Evolutionary conservation across 495 filamentous ascomycete genomes (phyloP).

Genomic region (Choiromyces venosus): DNA sequence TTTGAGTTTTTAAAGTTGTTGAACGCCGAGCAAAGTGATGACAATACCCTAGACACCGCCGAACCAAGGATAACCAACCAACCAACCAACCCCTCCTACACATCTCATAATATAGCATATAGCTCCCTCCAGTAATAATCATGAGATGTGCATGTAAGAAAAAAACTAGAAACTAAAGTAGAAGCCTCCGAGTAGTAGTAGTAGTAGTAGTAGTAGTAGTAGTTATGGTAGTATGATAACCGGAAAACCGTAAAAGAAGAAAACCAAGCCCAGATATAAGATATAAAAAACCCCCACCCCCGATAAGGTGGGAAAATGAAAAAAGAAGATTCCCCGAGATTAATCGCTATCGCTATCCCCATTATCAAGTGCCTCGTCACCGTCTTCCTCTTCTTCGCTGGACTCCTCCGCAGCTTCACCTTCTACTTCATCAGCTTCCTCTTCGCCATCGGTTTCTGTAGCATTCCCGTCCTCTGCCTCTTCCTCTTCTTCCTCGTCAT

Average conservation of each 20-base stretch:
- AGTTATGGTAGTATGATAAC: background rate
- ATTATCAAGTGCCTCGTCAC: conserved; percentile 8
- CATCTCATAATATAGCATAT: background rate
- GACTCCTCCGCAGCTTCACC: background rate
- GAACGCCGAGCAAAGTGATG: background rate
- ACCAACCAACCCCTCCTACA: too few species aligned
- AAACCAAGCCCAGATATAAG: background rate
- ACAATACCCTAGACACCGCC: background rate
- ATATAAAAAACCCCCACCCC: background rate
- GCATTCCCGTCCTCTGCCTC: conserved; percentile 5
- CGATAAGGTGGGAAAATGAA: background rate
- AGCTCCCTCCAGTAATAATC: background rate
- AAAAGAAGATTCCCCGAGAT: background rate
- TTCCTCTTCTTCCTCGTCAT: conserved; percentile 2
- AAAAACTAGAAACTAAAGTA: background rate
- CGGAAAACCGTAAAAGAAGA: background rate
- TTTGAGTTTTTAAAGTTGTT: background rate
- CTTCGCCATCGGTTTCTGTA: background rate
- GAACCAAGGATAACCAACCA: background rate
- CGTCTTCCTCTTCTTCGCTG: background rate
- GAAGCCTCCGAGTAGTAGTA: background rate
- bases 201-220: background rate
- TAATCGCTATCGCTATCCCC: background rate
- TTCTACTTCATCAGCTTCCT: background rate
- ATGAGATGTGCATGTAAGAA: background rate